Base-by-base conservation (phyloP, 495 filamentous ascomycete species). In the Podospora pseudoanserina region DNA sequence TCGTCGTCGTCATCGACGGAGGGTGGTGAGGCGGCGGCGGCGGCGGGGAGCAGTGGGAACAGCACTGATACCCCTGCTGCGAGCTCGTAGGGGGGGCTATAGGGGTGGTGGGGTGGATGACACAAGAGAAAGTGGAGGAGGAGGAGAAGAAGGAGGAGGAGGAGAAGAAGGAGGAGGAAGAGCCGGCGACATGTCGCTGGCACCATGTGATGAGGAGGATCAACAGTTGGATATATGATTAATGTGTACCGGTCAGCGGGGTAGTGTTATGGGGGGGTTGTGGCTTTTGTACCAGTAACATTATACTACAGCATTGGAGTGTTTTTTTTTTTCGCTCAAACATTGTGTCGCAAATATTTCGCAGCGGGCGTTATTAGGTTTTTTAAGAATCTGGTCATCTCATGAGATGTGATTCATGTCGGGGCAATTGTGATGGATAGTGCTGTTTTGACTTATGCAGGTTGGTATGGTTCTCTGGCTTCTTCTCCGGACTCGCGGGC, bases 1-100 rank as follows among this genome's bases (percentile, higher is more conserved):
- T 66, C 69, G 1, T 76, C 77, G 60, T 75, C 78, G 64, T 71
- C 74, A 4, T n/a, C 74, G 54, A 74, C 75, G 55, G 70, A 63
- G 15, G 78, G 77, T 62, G 71, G 67, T 7, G 55, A 58, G 26
- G 72, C 68, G 16, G 68, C 72, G 3, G 39, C 7, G 11, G 39
- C 39, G 39, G 73, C 66, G 11, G 71, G 70, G 68, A 67, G 71
- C 61, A 70, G 69, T 23, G 65, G 64, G 30, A 18, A 11, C n/a
- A 58, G n/a, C n/a, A 64, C 73, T 34, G 71, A 72, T 34, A 68
- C 72, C 26, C 39, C 39, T 49, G 69, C 72, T 15, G 60, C 69
- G 49, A 75, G 67, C 66, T 63, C 65, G 3, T 67, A 67, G 32
- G 2, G 19, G 54, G 15, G 54, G 19, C n/a, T 1, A 58, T 58